Evolutionary conservation across 1,139 yeast species (phyloP).

Genomic region (Meyerozyma elateridarum): DNA sequence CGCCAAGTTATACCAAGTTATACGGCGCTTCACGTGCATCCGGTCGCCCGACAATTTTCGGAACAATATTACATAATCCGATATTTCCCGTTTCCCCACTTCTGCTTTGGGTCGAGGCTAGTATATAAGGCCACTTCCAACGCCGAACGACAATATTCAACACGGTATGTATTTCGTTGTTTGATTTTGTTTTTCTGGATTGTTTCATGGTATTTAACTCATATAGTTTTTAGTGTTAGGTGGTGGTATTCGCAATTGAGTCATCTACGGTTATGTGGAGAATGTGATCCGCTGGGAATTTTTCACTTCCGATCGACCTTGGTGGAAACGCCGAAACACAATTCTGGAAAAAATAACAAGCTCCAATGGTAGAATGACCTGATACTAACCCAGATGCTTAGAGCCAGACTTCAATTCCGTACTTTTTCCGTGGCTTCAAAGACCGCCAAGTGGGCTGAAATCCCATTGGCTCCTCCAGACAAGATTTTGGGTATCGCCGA

Average conservation of each 20-base stretch:
- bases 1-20: too few relatives aligned
- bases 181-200: background rate
- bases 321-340: background rate
- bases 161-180: background rate
- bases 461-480: constrained; percentile 68
- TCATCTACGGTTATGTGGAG: too few relatives aligned
- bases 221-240: too few relatives aligned
- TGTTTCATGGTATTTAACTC: background rate
- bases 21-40: constrained; percentile 4
- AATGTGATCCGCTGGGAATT: too few relatives aligned
- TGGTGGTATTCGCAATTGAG: too few relatives aligned
- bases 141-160: background rate
- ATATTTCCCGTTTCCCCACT: constrained; percentile 1
- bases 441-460: constrained; percentile 33
- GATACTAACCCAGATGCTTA: constrained; percentile 2
- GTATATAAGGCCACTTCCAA: constrained; percentile 1
- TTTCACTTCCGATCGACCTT: too few relatives aligned
- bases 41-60: constrained; percentile 4
- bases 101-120: background rate
- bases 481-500: constrained; percentile 67
- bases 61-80: too few relatives aligned
- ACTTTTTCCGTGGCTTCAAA: constrained; percentile 12
- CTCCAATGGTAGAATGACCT: background rate
- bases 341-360: background rate
- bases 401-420: constrained; percentile 3